A percentile compares a stretch with the other conserved stretches of the same genome.
Conservation (phyloP, 192 early-diverging fungal genomes). For the Globomyces pollinis-pini region DNA sequence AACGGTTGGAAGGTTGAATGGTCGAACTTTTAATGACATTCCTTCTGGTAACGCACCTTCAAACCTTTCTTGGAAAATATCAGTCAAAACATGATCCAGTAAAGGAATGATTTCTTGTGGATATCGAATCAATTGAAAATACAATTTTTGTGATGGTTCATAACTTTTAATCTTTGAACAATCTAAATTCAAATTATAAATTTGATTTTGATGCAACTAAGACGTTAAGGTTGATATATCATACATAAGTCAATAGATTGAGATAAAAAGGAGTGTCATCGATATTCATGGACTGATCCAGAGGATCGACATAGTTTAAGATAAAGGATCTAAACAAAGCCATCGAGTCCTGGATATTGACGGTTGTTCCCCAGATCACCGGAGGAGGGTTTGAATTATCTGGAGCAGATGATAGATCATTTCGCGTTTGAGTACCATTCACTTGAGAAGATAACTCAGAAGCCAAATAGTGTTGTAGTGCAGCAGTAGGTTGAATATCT, state of each 20-base stretch:
- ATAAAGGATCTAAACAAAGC: conserved; percentile 74
- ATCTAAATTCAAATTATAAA: conserved; percentile 80
- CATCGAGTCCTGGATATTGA: conserved; percentile 82
- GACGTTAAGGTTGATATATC: neutral
- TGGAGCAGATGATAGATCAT: too few species aligned
- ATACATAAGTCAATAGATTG: conserved; percentile 51
- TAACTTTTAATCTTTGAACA: conserved; percentile 74
- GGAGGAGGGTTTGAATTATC: neutral
- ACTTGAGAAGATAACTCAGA: neutral
- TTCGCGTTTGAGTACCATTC: too few species aligned
- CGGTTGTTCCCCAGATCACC: conserved; percentile 89
- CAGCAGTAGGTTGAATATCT: neutral
- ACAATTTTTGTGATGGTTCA: conserved; percentile 58
- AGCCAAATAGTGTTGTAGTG: neutral
- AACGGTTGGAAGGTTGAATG: conserved; percentile 70
- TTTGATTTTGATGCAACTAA: conserved; percentile 61
- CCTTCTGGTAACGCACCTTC: conserved; percentile 55
- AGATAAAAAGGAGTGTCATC: conserved; percentile 66
- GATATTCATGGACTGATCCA: too few species aligned
- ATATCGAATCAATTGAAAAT: conserved; percentile 82
- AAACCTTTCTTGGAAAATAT: conserved; percentile 62
- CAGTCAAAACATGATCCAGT: conserved; percentile 80
- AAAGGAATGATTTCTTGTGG: conserved; percentile 93
- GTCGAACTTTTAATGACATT: conserved; percentile 52
- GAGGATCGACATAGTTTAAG: conserved; percentile 47